A percentile compares a stretch with the other conserved stretches of the same genome.
Conservation (phyloP, 176 grass and related monocot species). For the Carex cristatella region DNA sequence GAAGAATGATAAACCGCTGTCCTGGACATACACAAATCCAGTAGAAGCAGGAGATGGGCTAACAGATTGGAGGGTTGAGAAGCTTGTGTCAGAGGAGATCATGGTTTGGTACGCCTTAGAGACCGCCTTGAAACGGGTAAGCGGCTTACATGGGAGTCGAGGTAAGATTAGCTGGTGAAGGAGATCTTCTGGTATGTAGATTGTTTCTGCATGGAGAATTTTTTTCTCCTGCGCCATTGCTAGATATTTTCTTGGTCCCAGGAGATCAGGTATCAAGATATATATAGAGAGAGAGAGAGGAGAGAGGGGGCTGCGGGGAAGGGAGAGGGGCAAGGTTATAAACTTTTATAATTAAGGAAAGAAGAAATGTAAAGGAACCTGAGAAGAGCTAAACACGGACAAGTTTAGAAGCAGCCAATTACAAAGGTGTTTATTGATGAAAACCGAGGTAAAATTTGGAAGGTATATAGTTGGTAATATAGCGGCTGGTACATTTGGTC, state of each 20-base stretch:
- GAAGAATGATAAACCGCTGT: background rate
- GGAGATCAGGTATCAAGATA: background rate
- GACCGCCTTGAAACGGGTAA: background rate
- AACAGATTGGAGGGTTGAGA: background rate
- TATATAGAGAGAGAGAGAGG: background rate
- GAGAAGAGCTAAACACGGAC: background rate
- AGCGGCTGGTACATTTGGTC: background rate
- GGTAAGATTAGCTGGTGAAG: background rate
- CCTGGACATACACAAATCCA: background rate
- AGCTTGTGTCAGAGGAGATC: background rate
- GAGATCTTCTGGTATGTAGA: background rate
- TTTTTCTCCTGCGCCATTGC: background rate
- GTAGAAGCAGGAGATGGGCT: background rate
- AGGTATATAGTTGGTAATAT: background rate
- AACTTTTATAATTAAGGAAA: background rate
- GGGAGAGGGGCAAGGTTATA: too few relatives aligned
- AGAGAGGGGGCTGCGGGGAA: background rate
- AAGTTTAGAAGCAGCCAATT: background rate
- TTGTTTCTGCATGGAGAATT: background rate
- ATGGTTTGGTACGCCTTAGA: background rate
- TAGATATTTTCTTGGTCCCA: background rate
- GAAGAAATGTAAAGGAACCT: background rate
- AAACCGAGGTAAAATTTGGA: background rate
- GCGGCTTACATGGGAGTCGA: background rate
- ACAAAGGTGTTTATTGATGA: background rate